Base-by-base conservation (phyloP, 73 alveolate species). In the Blepharisma japonicum region DNA sequence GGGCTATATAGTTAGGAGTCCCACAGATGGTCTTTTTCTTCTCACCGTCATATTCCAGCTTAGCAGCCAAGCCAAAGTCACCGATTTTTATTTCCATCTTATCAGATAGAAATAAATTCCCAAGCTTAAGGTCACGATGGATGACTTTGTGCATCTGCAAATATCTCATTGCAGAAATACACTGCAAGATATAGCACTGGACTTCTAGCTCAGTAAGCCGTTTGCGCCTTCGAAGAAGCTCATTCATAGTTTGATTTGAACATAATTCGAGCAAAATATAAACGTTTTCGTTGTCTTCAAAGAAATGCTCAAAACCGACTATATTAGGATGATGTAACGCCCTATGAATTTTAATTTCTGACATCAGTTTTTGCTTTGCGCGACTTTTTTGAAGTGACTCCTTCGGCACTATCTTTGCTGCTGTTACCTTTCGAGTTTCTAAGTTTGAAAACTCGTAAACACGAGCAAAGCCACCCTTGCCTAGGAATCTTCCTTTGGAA, bases 61-160 rank as follows among this genome's bases (percentile, higher is more conserved):
- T 94, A 8, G 98, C 89, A 5, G 98, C 98, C 50, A 94, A 84
- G 45, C 99, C 99, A 80, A 94, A 94, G 81, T 94, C 99, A 6
- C 99, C 99, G 6, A 81, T 46, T 38, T 81, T 81, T 32, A 81
- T 55, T 81, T 81, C 88, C 77, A 94, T 90, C 71, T 93, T 91
- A 71, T 91, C 94, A 9, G 89, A 61, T 21, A 94, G 81, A 87
- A 94, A 94, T 87, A 93, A 79, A 89, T 93, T 76, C 48, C 96
- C 97, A 68, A 94, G 87, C 84, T 94, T 94, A 66, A 94, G 92
- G 42, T 90, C 96, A 56, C 96, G 79, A 83, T 90, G 96, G 47
- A 90, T 90, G 7, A 90, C 91, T 81, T 81, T 68, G 45, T 77
- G 86, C 23, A 77, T 66, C 55, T 90, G 93, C 46, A 90, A 71